These are phyloP conservation scores for Lathyrus tuberosus DNA, from an alignment of 306 rosid species.

Conservation along the genomic window DNA sequence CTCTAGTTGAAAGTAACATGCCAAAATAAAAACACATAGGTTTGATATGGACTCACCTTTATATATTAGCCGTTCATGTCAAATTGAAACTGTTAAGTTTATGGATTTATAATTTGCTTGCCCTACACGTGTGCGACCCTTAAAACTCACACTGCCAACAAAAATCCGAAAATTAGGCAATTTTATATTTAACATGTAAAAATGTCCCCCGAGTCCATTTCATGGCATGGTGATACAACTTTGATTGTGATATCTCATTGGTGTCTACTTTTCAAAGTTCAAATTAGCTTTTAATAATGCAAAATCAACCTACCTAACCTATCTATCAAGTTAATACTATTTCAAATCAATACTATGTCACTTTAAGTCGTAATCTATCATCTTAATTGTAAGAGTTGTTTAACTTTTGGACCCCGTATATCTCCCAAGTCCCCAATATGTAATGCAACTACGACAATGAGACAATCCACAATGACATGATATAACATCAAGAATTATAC, in stretches of 20 bases:
- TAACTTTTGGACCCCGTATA: not conserved
- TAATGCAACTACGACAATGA: not conserved
- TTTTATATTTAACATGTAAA: conserved; percentile 24
- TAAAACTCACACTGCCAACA: not conserved
- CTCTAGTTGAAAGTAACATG: too few relatives aligned
- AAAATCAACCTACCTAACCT: not conserved
- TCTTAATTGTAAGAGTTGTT: not conserved
- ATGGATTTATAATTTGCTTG: conserved; percentile 23
- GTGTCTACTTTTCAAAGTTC: conserved; percentile 21
- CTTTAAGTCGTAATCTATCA: not conserved
- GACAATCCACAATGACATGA: conserved; percentile 2
- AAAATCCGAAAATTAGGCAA: conserved; percentile 3
- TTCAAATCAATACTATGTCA: not conserved
- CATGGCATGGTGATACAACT: conserved; percentile 22
- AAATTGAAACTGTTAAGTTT: conserved; percentile 17
- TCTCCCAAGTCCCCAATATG: not conserved
- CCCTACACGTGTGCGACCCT: conserved; percentile 28
- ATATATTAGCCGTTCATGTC: conserved; percentile 19
- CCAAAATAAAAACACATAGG: too few relatives aligned
- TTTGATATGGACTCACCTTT: too few relatives aligned
- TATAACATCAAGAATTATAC: not conserved
- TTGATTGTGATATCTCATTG: conserved; percentile 4
- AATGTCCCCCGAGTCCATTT: conserved; percentile 32
- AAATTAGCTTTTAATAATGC: not conserved
- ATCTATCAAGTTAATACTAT: not conserved